A percentile compares a stretch with the other conserved stretches of the same genome.
These are phyloP conservation scores for Leccinum incarnatum DNA, from an alignment of 768 basidiomycete genomes.

Conservation along the genomic window DNA sequence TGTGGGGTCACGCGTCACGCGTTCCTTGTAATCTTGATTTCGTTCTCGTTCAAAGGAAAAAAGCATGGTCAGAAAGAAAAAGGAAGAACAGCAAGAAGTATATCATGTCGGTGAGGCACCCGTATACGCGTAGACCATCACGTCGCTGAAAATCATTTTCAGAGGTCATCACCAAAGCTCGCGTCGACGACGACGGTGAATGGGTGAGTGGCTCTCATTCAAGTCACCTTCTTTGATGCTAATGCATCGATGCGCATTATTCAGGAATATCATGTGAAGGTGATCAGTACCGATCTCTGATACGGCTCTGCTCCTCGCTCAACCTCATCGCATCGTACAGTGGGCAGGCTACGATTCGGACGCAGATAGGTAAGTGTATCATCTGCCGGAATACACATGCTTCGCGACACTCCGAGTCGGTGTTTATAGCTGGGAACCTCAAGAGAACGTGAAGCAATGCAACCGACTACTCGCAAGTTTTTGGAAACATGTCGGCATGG, in stretches of 20 bases:
- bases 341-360: constrained; percentile 64
- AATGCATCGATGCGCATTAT: neutral
- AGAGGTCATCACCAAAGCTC: constrained; percentile 64
- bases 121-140: neutral
- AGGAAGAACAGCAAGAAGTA: constrained; percentile 33
- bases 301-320: neutral
- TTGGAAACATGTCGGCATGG: constrained; percentile 57
- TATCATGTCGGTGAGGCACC: constrained; percentile 47
- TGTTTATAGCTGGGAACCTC: constrained; percentile 64
- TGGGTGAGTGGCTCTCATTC: constrained; percentile 45
- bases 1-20: constrained; percentile 13
- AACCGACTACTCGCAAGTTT: constrained; percentile 60
- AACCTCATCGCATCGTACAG: constrained; percentile 33
- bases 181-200: constrained; percentile 45
- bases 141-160: neutral
- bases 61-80: constrained; percentile 29
- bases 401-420: neutral
- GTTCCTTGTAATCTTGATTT: neutral
- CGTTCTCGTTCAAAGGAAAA: neutral
- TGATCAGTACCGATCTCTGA: constrained; percentile 22
- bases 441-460: constrained; percentile 55
- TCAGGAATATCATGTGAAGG: constrained; percentile 72
- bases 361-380: constrained; percentile 48
- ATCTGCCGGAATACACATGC: neutral
- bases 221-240: neutral